Conservation (phyloP, 1,284 basidiomycete species). For the Crepidotus sp. region DNA sequence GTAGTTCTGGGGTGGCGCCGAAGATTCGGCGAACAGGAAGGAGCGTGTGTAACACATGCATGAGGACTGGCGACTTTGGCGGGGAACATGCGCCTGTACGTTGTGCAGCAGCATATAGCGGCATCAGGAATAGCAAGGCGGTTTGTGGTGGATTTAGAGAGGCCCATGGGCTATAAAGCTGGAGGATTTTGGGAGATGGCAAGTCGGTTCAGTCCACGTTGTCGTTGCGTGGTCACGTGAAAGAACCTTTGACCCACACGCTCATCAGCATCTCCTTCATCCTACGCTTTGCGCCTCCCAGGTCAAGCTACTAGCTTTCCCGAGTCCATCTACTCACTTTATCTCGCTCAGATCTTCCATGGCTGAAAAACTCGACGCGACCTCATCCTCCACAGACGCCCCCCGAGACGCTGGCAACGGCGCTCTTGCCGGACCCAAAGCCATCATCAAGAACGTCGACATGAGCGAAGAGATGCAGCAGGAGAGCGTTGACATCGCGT, state of each 20-base stretch:
- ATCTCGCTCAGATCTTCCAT: slow-evolving; percentile 27
- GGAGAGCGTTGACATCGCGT: slow-evolving; percentile 82
- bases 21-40: slow-evolving; percentile 2
- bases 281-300: background rate
- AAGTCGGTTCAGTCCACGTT: too few relatives aligned
- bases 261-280: background rate
- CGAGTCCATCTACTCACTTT: background rate
- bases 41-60: slow-evolving; percentile 2
- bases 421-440: slow-evolving; percentile 45
- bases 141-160: too few relatives aligned
- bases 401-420: slow-evolving; percentile 29
- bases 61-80: background rate
- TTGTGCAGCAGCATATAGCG: background rate
- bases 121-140: background rate
- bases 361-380: slow-evolving; percentile 57
- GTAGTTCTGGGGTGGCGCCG: background rate
- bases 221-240: too few relatives aligned
- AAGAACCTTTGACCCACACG: too few relatives aligned
- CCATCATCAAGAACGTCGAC: slow-evolving; percentile 94
- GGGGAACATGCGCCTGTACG: background rate
- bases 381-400: slow-evolving; percentile 45
- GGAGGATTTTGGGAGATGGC: too few relatives aligned
- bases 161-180: too few relatives aligned
- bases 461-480: slow-evolving; percentile 97
- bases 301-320: background rate